phyloP scores from a whole-genome alignment of 805 yeast genomes.

The Cephaloascus fragrans region DNA sequence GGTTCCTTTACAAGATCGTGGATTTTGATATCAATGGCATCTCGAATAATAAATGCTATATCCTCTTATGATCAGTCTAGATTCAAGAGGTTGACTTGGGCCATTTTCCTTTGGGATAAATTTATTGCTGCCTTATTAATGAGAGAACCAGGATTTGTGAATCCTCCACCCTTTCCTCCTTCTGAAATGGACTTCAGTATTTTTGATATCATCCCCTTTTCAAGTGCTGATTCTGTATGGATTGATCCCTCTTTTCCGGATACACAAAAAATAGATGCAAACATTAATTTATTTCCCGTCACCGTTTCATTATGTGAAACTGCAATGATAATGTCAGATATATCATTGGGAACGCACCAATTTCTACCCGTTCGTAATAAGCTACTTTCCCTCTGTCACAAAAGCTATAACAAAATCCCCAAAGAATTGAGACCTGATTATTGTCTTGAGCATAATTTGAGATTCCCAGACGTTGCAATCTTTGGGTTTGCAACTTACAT shows the following conservation, averaged over 20 bases:
- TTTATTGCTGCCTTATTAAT: slow-evolving; percentile 3
- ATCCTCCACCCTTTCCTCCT: slow-evolving; percentile 5
- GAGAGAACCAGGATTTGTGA: slow-evolving; percentile 3
- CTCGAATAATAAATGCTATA: background rate
- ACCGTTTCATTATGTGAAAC: slow-evolving; percentile 4
- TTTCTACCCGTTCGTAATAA: slow-evolving; percentile 3
- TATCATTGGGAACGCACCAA: slow-evolving; percentile 2
- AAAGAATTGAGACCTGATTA: background rate
- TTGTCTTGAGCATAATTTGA: background rate
- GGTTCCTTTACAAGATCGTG: slow-evolving; percentile 2
- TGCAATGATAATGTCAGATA: slow-evolving; percentile 4
- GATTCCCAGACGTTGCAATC: background rate
- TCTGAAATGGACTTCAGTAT: slow-evolving; percentile 3
- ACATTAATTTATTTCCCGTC: slow-evolving; percentile 4
- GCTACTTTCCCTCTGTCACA: background rate
- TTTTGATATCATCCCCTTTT: slow-evolving; percentile 3
- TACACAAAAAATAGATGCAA: background rate
- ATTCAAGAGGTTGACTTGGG: slow-evolving; percentile 4
- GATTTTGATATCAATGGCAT: slow-evolving; percentile 1
- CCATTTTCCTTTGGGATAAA: slow-evolving; percentile 7
- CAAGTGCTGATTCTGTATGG: background rate
- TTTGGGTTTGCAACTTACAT: background rate
- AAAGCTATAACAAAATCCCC: background rate
- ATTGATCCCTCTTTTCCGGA: background rate
- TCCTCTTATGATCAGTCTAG: background rate